Base-by-base conservation (phyloP, 192 early-diverging fungal genomes). In the Linnemannia hyalina region DNA sequence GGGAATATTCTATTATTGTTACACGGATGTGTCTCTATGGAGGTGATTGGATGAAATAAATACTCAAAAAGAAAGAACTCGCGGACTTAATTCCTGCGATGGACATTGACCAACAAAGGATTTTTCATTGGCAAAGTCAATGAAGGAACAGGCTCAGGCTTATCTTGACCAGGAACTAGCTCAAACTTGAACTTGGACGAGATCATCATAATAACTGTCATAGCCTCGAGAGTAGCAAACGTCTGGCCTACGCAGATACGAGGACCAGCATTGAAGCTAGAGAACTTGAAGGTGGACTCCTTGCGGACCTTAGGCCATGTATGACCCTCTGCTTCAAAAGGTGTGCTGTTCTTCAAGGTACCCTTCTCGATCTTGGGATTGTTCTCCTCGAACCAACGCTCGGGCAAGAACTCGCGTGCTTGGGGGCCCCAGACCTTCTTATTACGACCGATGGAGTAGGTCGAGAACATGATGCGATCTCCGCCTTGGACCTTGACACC, bases 351-450 rank as follows among this genome's bases (percentile, higher is more conserved):
- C 0, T 23, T 44, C 55, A 85, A 63, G 16, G 40, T 16, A 1
- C 83, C 83, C 36, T 81, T 89, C 26, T 79, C 80, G 7, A 83
- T 82, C 42, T 87, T 70, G 6, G 75, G 80, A 20, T 35, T 69
- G 46, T 73, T 87, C 0, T 57, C 74, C 29, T 89, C 85, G 26
- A 95, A 80, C 92, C 95, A 96, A 7, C 94, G 90, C 70, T 93
- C 91, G 36, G 95, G 95, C 20, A 86, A 74, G 81, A 94, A 96
- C 74, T 91, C 81, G 47, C 73, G 82, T 11, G 94, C 94, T 70
- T 95, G 90, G n/a, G 78, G 68, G 16, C 95, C 95, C 95, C 94
- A 96, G 36, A 94, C 75, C 23, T 82, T 68, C 74, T 81, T 75
- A 23, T 74, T 83, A 60, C 93, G 82, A 6, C 92, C 93, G 78